Evolutionary conservation across 768 basidiomycete genomes (phyloP), one percentile per base, ranked within the genome.

Genomic region (Leucocoprinus leucothites): DNA sequence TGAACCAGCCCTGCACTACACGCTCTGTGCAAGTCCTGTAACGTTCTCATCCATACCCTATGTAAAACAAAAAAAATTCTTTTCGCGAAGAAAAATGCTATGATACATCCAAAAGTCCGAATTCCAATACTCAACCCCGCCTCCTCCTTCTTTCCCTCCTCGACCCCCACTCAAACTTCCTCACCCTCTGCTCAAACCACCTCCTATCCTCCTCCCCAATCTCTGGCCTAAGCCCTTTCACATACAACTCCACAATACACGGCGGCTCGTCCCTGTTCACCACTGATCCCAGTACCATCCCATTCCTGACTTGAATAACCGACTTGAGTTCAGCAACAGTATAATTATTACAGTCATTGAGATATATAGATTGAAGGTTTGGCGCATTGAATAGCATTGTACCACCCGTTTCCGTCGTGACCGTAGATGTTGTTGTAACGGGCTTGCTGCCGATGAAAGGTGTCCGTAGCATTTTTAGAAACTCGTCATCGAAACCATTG

Each of bases 261-360:
- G 46, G 24, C 48, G 57, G 35, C 8, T 42, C 48, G 28, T 57
- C 44, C 16, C 48, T 49, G 28, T 54, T 26, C 43, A 43, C 56
- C n/a, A 50, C 59, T 36, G 16, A 11, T 7, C 59, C 36, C 49
- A 36, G 2, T 8, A n/a, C 21, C 51, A 26, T 21, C 48, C 49
- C 38, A 60, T 44, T n/a, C 57, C 59, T 38, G 49, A 34, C 0
- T 60, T 63, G 22, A 51, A 60, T 50, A 55, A 63, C 58, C 48
- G 24, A 28, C 24, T 58, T 50, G 18, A 63, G 38, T 13, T 48
- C 61, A 3, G n/a, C 14, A 13, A 58, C 58, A n/a, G 59, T 48
- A 53, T 60, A 60, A 25, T 63, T 60, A 9, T 40, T 45, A 26
- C 61, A 63, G 38, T 63, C 58, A 25, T 60, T 56, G 25, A 63